Base-by-base conservation (phyloP, 1,284 basidiomycete species). In the Apiotrichum veenhuisii region DNA sequence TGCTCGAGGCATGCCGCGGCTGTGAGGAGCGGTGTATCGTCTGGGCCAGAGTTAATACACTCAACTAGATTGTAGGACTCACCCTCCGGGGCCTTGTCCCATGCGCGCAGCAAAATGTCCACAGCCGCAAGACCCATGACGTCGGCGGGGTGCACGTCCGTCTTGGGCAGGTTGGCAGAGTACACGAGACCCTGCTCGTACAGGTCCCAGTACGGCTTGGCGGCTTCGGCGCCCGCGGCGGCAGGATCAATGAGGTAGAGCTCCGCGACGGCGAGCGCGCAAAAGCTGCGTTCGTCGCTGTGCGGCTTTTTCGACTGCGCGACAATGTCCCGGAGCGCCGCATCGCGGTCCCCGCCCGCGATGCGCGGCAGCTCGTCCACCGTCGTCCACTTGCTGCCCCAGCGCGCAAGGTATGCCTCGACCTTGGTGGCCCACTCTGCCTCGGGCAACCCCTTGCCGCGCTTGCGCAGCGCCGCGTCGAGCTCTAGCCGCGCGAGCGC, bases 101-200 rank as follows among this genome's bases (percentile, higher is more conserved):
- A 72, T 1, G 61, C 27, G 14, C 56, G 51, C 7, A 70, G 36
- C 1, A 73, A 49, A 4, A 68, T 56, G 12, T 67, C 57, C 3
- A 70, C 63, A 5, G 69, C 65, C 0, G 62, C 57, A 2, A 73
- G 52, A 15, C 70, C 71, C 10, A 70, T 54, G 2, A 62, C 50
- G 50, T 75, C 70, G 1, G 71, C 67, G 0, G 68, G 67, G 54
- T 71, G 68, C 26, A 70, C 61, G 49, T 75, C 73, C 7, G 70
- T 73, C 42, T 63, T 64, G 0, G 71, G 66, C 12, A 73, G 54
- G 47, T 67, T 66, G 17, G 52, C 50, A 25, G 71, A 71, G 55
- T 72, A 71, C 49, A 52, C 47, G 23, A 68, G 49, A 0, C 72
- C 73, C 17, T 55, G 54, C 4, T 41, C 22, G 54, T 73, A 75